Evolutionary conservation across 116 monocot genomes (phyloP).

Genomic region (Phalaenopsis hybrid): DNA sequence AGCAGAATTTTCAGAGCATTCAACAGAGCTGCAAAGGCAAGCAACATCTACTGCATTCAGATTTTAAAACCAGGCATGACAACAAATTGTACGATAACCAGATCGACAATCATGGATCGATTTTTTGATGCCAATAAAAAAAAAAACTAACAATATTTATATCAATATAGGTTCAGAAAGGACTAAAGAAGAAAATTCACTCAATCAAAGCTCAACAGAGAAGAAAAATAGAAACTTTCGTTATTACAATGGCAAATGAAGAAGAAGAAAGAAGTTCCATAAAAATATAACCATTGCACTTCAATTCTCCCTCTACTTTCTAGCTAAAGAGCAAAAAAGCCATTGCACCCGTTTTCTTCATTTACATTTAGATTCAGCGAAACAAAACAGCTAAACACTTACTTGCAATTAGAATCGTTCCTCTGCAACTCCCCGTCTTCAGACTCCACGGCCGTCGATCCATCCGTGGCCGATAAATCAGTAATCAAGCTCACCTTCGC

Average conservation of each 20-base stretch:
- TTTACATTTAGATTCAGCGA: background rate
- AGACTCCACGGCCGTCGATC: background rate
- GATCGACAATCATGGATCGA: background rate
- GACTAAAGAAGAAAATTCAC: background rate
- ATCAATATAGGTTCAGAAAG: too few relatives aligned
- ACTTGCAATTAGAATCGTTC: constrained; percentile 4
- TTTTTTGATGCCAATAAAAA: background rate
- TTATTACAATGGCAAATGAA: background rate
- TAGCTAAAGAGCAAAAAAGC: background rate
- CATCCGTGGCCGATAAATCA: background rate
- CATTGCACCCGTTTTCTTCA: background rate
- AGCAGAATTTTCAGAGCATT: background rate
- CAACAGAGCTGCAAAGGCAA: background rate
- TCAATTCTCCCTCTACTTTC: background rate
- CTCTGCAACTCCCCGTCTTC: constrained; percentile 1
- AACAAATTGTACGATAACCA: background rate
- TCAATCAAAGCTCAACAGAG: background rate
- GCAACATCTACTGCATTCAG: background rate
- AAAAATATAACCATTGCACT: background rate
- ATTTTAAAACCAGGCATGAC: background rate
- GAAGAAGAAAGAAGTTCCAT: background rate
- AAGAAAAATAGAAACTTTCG: background rate
- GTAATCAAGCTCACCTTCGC: constrained; percentile 18
- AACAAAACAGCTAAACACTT: background rate
- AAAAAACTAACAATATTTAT: background rate